Evolutionary conservation across 352 stramenopile genomes (phyloP), one percentile per base, ranked within the genome.

Genomic region (Elongisporangium undulatum): DNA sequence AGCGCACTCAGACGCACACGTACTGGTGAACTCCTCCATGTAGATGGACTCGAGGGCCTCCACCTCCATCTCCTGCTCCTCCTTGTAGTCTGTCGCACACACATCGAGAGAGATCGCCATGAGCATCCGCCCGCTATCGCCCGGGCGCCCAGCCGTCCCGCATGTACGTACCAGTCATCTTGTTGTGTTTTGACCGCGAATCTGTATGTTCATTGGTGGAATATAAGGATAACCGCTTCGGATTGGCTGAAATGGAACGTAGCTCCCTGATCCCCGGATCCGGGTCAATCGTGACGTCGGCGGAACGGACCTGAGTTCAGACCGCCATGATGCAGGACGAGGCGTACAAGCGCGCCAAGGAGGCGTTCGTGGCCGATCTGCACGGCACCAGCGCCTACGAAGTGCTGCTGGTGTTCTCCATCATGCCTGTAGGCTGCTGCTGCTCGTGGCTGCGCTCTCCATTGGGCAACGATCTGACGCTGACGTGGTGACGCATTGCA

Each of bases 31-130:
- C 62, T 95, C 86, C 67, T 95, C 81, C 79, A 92, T 94, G 69
- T 95, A 95, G 56, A 95, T 95, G 68, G 86, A 83, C 62, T 94
- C 86, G 60, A 95, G 82, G 50, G 86, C 86, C 62, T 95, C 86
- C 67, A 93, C 85, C 75, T 95, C 86, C 86, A 95, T 95, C 66
- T 69, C 72, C 70, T 94, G 85, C 58, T 95, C 86, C 68, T 94
- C 86, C 61, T 83, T 85, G 77, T 95, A 94, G 72, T 95, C 86
- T 93, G 38, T 57, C 22, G 41, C 15, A 60, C 53, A 57, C 45
- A 61, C 51, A 57, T 53, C 41, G 57, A 23, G 53, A 64, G 51
- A 69, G 49, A 51, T 1, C n/a, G 29, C 41, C 41, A 4, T 10
- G 38, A 8, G 16, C 38, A 20, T 26, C 45, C 23, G 53, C 53